Evolutionary conservation across 805 yeast species (phyloP).

Genomic region (Scheffersomyces ergatensis): DNA sequence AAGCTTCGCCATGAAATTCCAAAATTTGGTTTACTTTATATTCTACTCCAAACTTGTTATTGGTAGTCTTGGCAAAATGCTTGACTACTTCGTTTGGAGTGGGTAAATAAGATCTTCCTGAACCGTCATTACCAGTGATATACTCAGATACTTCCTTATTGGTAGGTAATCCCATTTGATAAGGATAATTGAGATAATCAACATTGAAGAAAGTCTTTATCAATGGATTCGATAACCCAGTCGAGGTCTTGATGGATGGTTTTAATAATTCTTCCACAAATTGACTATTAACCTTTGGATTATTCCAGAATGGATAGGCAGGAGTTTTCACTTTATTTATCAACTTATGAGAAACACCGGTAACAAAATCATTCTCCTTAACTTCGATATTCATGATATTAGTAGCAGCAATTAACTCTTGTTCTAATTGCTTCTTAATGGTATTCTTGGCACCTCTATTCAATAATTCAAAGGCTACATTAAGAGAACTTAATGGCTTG

Average conservation of each 20-base stretch:
- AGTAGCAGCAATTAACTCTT: conserved; percentile 75
- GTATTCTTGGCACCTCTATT: conserved; percentile 57
- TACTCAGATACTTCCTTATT: conserved; percentile 62
- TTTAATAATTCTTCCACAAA: conserved; percentile 17
- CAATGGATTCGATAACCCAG: conserved; percentile 30
- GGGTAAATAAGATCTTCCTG: conserved; percentile 64
- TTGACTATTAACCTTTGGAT: conserved; percentile 12
- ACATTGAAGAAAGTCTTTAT: conserved; percentile 39
- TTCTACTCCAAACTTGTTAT: conserved; percentile 57
- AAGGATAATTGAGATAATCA: conserved; percentile 49
- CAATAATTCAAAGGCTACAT: conserved; percentile 67
- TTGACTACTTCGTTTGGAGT: conserved; percentile 65
- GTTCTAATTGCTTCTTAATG: conserved; percentile 63
- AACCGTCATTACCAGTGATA: conserved; percentile 67
- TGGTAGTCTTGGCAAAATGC: conserved; percentile 53
- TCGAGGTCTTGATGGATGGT: conserved; percentile 18
- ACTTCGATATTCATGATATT: conserved; percentile 60
- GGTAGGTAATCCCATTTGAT: conserved; percentile 76
- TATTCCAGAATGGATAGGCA: conserved; percentile 24
- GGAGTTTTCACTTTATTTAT: conserved; percentile 61
- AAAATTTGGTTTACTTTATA: conserved; percentile 60
- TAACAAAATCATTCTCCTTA: conserved; percentile 57
- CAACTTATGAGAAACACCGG: conserved; percentile 63
- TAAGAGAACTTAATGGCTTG: conserved; percentile 78
- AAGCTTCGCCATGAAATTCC: conserved; percentile 51